Evolutionary conservation across 1,139 yeast species (phyloP).

Genomic region (Insectozyma bohioensis): DNA sequence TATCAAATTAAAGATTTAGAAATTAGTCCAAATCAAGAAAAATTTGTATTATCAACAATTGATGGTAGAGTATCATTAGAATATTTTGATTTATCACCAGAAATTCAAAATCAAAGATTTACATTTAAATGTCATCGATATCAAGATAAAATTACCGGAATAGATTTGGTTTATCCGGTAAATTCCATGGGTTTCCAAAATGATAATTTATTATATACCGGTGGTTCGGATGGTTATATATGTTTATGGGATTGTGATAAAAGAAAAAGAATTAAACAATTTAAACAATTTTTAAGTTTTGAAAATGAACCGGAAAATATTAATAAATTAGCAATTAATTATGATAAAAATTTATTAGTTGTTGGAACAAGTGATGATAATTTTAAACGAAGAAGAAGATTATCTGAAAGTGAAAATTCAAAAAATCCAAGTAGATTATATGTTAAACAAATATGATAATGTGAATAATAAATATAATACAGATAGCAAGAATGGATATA

Average conservation of each 20-base stretch:
- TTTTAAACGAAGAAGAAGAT: slow-evolving; percentile 29
- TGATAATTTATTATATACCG: slow-evolving; percentile 51
- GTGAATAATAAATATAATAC: neutral
- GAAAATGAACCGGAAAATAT: slow-evolving; percentile 34
- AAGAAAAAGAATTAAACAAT: slow-evolving; percentile 61
- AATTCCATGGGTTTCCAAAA: slow-evolving; percentile 63
- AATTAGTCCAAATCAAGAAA: slow-evolving; percentile 55
- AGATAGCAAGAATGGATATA: no score
- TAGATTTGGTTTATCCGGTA: slow-evolving; percentile 74
- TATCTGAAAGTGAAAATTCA: slow-evolving; percentile 14
- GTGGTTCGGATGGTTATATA: slow-evolving; percentile 76
- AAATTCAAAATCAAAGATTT: slow-evolving; percentile 51
- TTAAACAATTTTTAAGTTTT: slow-evolving; percentile 39
- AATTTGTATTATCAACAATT: slow-evolving; percentile 77
- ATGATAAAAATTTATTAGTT: slow-evolving; percentile 40
- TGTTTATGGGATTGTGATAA: slow-evolving; percentile 76
- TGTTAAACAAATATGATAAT: slow-evolving; percentile 9
- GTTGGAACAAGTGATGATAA: slow-evolving; percentile 67
- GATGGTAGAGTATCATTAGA: slow-evolving; percentile 90
- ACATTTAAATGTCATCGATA: slow-evolving; percentile 84
- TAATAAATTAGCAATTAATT: slow-evolving; percentile 45
- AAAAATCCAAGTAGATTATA: slow-evolving; percentile 14
- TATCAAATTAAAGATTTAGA: slow-evolving; percentile 66
- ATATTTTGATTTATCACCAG: slow-evolving; percentile 54
- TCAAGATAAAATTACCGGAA: slow-evolving; percentile 38